Percentiles rank a stretch among this genome's conserved stretches.
phyloP scores from a whole-genome alignment of 169 alveolate genomes.

The Miamiensis avidus region DNA sequence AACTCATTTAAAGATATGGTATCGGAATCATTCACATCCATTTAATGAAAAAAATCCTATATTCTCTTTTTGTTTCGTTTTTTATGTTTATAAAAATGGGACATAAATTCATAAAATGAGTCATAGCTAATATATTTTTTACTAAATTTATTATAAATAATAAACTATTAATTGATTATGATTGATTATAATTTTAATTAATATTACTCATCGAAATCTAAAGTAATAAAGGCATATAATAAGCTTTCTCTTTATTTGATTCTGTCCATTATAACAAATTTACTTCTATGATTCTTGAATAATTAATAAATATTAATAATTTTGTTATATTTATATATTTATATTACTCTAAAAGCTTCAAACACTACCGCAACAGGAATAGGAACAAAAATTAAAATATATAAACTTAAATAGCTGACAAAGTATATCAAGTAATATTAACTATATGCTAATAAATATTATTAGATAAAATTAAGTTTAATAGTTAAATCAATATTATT shows the following conservation, averaged over 20 bases:
- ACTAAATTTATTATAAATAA: not conserved
- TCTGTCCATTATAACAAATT: constrained; percentile 26
- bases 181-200: not conserved
- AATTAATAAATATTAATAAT: not conserved
- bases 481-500: not conserved
- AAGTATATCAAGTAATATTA: constrained; percentile 21
- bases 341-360: constrained; percentile 41
- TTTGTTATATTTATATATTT: not conserved
- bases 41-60: not conserved
- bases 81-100: not conserved
- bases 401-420: constrained; percentile 20
- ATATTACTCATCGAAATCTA: constrained; percentile 18
- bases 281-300: constrained; percentile 14
- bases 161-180: not conserved
- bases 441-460: not conserved
- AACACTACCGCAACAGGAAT: constrained; percentile 57
- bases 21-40: constrained; percentile 1
- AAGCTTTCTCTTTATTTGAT: constrained; percentile 20
- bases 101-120: constrained; percentile 2
- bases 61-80: constrained; percentile 11
- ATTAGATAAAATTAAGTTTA: not conserved
- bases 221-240: constrained; percentile 6
- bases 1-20: constrained; percentile 13
- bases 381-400: constrained; percentile 39
- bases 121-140: not conserved